Evolutionary conservation across 805 yeast species (phyloP), one percentile per base, ranked within the genome.

Genomic region (Yamadazyma ubonensis): DNA sequence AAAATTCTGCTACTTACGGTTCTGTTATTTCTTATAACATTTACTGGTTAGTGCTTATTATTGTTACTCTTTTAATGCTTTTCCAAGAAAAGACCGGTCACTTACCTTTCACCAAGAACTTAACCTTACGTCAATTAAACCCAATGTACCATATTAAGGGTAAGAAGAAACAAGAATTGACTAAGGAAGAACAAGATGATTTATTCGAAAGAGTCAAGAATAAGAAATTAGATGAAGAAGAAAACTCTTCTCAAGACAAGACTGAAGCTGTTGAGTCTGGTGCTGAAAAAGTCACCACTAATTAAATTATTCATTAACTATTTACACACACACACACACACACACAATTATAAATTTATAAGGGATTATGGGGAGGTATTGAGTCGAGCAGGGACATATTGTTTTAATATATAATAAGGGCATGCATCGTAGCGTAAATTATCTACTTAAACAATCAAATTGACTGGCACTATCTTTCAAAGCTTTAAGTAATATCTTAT

Each of bases 1-100:
- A 89, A 70, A 91, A 91, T 67, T 78, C 96, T 39, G 98, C 96
- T 44, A 88, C 96, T 50, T 77, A 86, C 59, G 96, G 97, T 42
- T 87, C 96, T 4, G 90, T 91, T 44, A 68, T 91, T 39, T 78
- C 90, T 35, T 91, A 91, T 73, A 89, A 88, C 68, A 49, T 83
- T 47, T 91, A 91, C 73, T 91, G 99, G 99, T 53, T 90, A 39
- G 29, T 41, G 4, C 32, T 53, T 21, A 52, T 53, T 33, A 62
- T 66, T 29, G 59, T 88, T 40, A 57, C 91, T 32, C 38, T 57
- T 12, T 63, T 82, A 51, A 78, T 91, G 88, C 66, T 82, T 48
- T 89, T 55, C 66, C 93, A 87, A 71, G 99, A 91, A 75, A 86
- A 72, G 65, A 64, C 63, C 18, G 96, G 96, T 16, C 90, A 83